Conservation (phyloP, 2,329 filamentous ascomycete species). For the Xylariaceae sp. region DNA sequence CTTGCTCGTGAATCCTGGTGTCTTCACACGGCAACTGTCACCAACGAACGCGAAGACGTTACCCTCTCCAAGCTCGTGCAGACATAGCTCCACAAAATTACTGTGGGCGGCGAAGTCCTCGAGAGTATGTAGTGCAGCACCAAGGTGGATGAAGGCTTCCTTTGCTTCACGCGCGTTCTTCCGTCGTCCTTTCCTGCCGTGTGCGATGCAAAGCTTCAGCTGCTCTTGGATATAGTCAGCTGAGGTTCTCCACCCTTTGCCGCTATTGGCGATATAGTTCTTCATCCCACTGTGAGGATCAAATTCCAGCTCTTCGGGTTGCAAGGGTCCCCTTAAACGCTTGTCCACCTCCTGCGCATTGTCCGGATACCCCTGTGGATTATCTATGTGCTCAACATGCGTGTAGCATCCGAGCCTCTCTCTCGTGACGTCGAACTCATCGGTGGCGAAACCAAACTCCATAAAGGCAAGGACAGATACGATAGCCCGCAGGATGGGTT, state of each 20-base stretch:
- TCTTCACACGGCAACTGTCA: slow-evolving; percentile 39
- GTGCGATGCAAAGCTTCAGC: slow-evolving; percentile 34
- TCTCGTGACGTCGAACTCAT: slow-evolving; percentile 61
- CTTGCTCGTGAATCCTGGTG: no score
- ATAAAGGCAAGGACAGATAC: slow-evolving; percentile 62
- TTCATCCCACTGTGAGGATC: slow-evolving; percentile 42
- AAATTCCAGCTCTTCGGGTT: slow-evolving; percentile 39
- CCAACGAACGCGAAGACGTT: slow-evolving; percentile 60
- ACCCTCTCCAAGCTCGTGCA: slow-evolving; percentile 56
- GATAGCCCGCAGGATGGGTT: slow-evolving; percentile 58
- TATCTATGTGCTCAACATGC: slow-evolving; percentile 61
- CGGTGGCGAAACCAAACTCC: slow-evolving; percentile 61
- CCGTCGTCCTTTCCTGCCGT: slow-evolving; percentile 33
- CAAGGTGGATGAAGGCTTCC: slow-evolving; percentile 44
- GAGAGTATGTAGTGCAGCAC: slow-evolving; percentile 58
- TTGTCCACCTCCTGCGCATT: slow-evolving; percentile 39
- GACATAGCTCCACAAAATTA: slow-evolving; percentile 59
- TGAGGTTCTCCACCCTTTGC: slow-evolving; percentile 38
- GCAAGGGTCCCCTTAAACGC: slow-evolving; percentile 38
- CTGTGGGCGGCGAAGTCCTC: slow-evolving; percentile 62
- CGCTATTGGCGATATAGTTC: slow-evolving; percentile 41
- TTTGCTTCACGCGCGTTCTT: slow-evolving; percentile 29
- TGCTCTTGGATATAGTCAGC: slow-evolving; percentile 39
- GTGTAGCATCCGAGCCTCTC: slow-evolving; percentile 56
- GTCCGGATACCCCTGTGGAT: slow-evolving; percentile 45